These are phyloP conservation scores for Pseudogymnoascus sp. DNA, from an alignment of 2,329 filamentous ascomycete species.

Conservation along the genomic window DNA sequence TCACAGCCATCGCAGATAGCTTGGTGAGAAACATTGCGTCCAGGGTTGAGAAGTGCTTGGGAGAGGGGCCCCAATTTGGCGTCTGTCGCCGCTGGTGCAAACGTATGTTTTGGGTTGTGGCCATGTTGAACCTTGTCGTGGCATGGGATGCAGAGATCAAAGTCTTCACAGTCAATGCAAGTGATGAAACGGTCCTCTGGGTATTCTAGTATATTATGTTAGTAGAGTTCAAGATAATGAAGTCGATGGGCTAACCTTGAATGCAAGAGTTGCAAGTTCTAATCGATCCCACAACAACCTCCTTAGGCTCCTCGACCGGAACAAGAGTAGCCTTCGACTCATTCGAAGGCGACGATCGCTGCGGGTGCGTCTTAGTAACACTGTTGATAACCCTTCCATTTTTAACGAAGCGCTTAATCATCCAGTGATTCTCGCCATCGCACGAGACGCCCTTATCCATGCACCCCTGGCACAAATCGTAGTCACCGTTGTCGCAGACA, in stretches of 20 bases:
- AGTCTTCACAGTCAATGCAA: conserved; percentile 79
- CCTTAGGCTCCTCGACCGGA: conserved; percentile 16
- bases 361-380: conserved; percentile 70
- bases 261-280: conserved; percentile 59
- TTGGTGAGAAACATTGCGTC: conserved; percentile 72
- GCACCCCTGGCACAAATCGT: conserved; percentile 79
- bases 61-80: conserved; percentile 53
- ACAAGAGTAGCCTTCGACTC: conserved; percentile 23
- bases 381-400: conserved; percentile 75
- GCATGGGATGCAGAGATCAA: conserved; percentile 81
- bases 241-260: conserved; percentile 36
- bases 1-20: conserved; percentile 95
- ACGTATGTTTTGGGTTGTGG: conserved; percentile 81
- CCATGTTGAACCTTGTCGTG: conserved; percentile 71
- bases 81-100: conserved; percentile 58
- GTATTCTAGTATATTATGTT: conserved; percentile 33
- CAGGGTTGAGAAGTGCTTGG: conserved; percentile 61
- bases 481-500: conserved; percentile 87
- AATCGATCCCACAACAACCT: conserved; percentile 17
- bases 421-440: conserved; percentile 73
- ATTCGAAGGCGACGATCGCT: conserved; percentile 39
- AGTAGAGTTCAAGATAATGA: conserved; percentile 18
- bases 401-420: conserved; percentile 81
- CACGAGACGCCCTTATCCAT: conserved; percentile 70
- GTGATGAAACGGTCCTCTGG: conserved; percentile 75